A percentile compares a stretch with the other conserved stretches of the same genome.
These are phyloP conservation scores for Aschersonia sp. DNA, from an alignment of 2,329 filamentous ascomycete species.

Conservation along the genomic window DNA sequence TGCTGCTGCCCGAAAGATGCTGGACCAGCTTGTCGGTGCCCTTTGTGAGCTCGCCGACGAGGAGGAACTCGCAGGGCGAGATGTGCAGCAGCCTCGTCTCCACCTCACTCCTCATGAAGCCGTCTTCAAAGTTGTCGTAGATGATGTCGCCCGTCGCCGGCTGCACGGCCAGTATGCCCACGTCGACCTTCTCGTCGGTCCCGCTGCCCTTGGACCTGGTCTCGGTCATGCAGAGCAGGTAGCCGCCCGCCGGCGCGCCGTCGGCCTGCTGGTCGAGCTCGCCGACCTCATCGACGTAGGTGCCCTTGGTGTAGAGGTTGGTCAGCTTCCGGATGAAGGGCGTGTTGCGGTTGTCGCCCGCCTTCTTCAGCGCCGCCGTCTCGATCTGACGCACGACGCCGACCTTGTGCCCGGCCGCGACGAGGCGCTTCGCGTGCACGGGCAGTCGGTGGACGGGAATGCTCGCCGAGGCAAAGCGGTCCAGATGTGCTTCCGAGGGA, in stretches of 20 bases:
- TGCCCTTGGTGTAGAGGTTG: slow-evolving; percentile 95
- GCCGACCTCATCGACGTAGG: slow-evolving; percentile 88
- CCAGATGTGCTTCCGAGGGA: slow-evolving; percentile 79
- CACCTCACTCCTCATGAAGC: slow-evolving; percentile 92
- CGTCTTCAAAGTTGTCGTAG: slow-evolving; percentile 90
- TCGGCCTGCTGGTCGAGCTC: slow-evolving; percentile 44
- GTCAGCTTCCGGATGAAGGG: slow-evolving; percentile 89
- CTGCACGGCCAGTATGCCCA: slow-evolving; percentile 87
- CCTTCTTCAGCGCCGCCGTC: slow-evolving; percentile 90
- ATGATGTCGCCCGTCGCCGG: slow-evolving; percentile 92
- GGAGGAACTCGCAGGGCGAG: slow-evolving; percentile 84
- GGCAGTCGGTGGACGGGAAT: slow-evolving; percentile 84
- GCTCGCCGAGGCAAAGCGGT: slow-evolving; percentile 87
- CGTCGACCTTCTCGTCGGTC: slow-evolving; percentile 83
- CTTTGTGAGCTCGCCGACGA: slow-evolving; percentile 80
- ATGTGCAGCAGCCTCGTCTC: slow-evolving; percentile 94
- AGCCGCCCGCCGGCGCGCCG: slow-evolving; percentile 53
- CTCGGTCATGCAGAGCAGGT: slow-evolving; percentile 85
- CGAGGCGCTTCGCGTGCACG: slow-evolving; percentile 86
- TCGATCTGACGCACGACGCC: slow-evolving; percentile 90
- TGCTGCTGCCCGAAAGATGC: slow-evolving; percentile 77
- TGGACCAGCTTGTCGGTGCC: slow-evolving; percentile 85
- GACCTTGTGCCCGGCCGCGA: slow-evolving; percentile 88
- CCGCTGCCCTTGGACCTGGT: slow-evolving; percentile 62
- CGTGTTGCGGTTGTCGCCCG: slow-evolving; percentile 81